A percentile compares a stretch with the other conserved stretches of the same genome.
These are phyloP conservation scores for Lunasporangiospora selenospora DNA, from an alignment of 192 early-diverging fungal species.

Conservation along the genomic window DNA sequence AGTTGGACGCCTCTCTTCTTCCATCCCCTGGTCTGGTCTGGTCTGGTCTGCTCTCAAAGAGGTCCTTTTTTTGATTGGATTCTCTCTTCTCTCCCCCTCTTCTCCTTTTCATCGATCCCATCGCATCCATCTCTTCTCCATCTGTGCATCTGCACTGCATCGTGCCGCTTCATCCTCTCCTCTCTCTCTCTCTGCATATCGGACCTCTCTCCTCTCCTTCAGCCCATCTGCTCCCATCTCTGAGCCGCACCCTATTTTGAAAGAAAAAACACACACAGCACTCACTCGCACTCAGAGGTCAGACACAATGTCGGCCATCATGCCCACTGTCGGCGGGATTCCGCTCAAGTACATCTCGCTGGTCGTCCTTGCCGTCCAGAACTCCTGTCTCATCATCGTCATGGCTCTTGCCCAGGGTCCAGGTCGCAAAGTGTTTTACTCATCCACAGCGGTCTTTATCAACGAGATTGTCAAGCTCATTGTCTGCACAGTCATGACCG, in stretches of 20 bases:
- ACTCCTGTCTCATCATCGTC: conserved; percentile 83
- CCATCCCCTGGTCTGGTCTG: too few species aligned
- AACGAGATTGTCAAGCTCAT: conserved; percentile 85
- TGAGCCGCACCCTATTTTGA: too few species aligned
- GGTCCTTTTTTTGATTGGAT: too few species aligned
- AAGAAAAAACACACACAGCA: not conserved
- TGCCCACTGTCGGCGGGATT: conserved; percentile 53
- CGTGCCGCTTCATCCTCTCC: not conserved
- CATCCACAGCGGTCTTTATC: conserved; percentile 93
- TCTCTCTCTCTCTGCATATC: not conserved
- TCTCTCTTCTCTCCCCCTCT: not conserved
- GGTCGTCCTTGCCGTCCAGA: conserved; percentile 87
- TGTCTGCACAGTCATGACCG: conserved; percentile 54
- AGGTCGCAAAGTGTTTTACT: conserved; percentile 61
- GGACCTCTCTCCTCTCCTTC: too few species aligned
- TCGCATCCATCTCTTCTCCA: not conserved
- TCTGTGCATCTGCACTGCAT: not conserved
- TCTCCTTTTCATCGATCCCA: conserved; percentile 3
- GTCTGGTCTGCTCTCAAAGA: too few species aligned
- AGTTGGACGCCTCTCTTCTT: too few species aligned
- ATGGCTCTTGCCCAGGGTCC: conserved; percentile 66
- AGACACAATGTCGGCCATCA: conserved; percentile 27
- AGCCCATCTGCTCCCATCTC: too few species aligned
- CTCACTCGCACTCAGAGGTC: not conserved
- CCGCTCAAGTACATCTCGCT: conserved; percentile 89